Percentiles rank a stretch among this genome's conserved stretches.
Conservation (phyloP, 2,329 filamentous ascomycete species). For the Corniculantispora saksenae region DNA sequence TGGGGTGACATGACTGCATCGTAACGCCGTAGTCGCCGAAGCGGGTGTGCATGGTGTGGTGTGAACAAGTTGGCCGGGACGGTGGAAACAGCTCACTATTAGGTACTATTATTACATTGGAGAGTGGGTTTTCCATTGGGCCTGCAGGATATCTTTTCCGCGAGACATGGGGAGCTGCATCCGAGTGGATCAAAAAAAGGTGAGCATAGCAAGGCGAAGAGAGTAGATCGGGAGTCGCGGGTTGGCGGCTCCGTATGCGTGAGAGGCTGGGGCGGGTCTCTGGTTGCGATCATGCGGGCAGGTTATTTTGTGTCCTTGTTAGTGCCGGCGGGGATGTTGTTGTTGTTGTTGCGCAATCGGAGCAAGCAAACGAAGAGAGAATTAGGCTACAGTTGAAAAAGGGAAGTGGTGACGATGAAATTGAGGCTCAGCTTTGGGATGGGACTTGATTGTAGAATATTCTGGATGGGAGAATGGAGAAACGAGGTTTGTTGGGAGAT, state of each 20-base stretch:
- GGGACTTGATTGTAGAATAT: background rate
- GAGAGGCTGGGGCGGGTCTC: background rate
- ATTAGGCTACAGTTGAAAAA: background rate
- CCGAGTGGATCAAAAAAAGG: conserved; percentile 3
- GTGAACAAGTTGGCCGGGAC: conserved; percentile 3
- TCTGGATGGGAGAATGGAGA: background rate
- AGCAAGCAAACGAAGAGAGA: background rate
- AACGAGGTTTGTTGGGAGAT: too few relatives aligned
- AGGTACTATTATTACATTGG: background rate
- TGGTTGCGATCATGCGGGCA: conserved; percentile 11
- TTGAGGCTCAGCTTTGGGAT: background rate
- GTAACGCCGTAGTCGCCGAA: conserved; percentile 13
- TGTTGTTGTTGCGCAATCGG: conserved; percentile 11
- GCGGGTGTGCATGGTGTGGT: background rate
- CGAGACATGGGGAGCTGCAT: background rate
- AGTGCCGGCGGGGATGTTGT: background rate
- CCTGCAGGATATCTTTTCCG: background rate
- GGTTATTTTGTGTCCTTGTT: background rate
- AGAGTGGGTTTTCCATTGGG: background rate
- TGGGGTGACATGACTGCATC: background rate
- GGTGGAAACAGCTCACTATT: background rate
- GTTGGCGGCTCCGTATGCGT: background rate
- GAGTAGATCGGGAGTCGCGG: conserved; percentile 4
- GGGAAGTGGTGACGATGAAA: background rate
- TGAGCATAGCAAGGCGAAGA: background rate